Evolutionary conservation across 2,329 filamentous ascomycete species (phyloP).

Genomic region (Chalaropsis ovoidea): DNA sequence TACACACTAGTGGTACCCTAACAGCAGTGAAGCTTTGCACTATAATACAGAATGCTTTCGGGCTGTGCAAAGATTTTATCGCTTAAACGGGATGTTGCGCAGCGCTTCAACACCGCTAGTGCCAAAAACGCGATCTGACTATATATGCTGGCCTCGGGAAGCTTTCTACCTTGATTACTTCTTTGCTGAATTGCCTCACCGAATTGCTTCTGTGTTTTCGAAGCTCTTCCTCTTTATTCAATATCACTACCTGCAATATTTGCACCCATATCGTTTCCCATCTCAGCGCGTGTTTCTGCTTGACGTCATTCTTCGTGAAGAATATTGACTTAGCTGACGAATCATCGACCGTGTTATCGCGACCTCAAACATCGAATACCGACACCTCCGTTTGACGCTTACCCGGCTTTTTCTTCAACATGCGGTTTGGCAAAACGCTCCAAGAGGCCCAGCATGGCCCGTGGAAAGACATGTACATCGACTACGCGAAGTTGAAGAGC

Average conservation of each 20-base stretch:
- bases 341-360: background rate
- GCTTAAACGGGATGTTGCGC: constrained; percentile 5
- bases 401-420: constrained; percentile 35
- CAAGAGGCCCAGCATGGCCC: constrained; percentile 68
- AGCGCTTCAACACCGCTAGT: constrained; percentile 5
- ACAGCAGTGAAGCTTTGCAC: background rate
- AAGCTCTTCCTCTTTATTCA: background rate
- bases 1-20: background rate
- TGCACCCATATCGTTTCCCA: background rate
- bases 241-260: background rate
- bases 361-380: background rate
- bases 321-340: background rate
- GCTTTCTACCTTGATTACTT: background rate
- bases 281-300: background rate
- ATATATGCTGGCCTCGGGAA: constrained; percentile 1
- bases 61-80: constrained; percentile 14
- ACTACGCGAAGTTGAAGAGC: constrained; percentile 86
- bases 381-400: background rate
- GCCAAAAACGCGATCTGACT: constrained; percentile 14
- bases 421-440: constrained; percentile 91
- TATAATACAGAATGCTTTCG: background rate
- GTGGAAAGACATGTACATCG: constrained; percentile 91
- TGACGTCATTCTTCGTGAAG: background rate
- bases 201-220: background rate
- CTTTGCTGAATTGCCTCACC: constrained; percentile 5